These are phyloP conservation scores for Hydnum rufescens DNA, from an alignment of 768 basidiomycete genomes.

Conservation along the genomic window DNA sequence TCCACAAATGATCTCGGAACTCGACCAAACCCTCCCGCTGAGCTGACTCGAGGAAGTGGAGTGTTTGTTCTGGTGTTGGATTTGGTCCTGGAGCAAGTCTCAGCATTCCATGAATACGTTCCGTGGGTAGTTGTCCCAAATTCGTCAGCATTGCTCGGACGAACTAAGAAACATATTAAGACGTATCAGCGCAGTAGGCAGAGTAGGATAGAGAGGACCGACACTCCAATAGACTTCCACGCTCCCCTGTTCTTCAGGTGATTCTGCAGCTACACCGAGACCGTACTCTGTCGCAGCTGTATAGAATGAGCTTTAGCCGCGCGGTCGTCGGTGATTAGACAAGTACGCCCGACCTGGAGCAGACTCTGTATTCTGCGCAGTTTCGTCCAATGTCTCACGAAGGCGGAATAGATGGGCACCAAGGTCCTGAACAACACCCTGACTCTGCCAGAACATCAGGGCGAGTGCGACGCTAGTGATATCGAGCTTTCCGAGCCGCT, in stretches of 20 bases:
- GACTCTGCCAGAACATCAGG: constrained; percentile 63
- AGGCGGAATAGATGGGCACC: constrained; percentile 26
- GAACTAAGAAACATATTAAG: constrained; percentile 43
- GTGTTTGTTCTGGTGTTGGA: constrained; percentile 58
- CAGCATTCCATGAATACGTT: constrained; percentile 79
- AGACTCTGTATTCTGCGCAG: not conserved
- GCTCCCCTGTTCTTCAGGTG: too few relatives aligned
- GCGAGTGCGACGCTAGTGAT: constrained; percentile 47
- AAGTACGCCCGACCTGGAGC: too few relatives aligned
- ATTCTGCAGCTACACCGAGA: too few relatives aligned
- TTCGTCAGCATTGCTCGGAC: constrained; percentile 87
- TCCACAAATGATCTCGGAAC: constrained; percentile 55
- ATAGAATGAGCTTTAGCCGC: too few relatives aligned
- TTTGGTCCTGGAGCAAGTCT: constrained; percentile 71
- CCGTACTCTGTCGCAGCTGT: too few relatives aligned
- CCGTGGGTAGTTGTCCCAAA: constrained; percentile 50
- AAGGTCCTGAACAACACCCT: constrained; percentile 54
- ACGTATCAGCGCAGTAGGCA: not conserved
- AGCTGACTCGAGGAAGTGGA: constrained; percentile 61
- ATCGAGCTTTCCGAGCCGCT: constrained; percentile 44
- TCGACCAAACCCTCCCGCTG: constrained; percentile 56
- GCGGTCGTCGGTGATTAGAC: too few relatives aligned
- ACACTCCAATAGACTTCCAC: not conserved
- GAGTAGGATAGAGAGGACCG: too few relatives aligned
- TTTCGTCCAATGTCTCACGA: not conserved